Evolutionary conservation across 345 rosid species (phyloP), one percentile per base, ranked within the genome.

Genomic region (Luvunga scandens): DNA sequence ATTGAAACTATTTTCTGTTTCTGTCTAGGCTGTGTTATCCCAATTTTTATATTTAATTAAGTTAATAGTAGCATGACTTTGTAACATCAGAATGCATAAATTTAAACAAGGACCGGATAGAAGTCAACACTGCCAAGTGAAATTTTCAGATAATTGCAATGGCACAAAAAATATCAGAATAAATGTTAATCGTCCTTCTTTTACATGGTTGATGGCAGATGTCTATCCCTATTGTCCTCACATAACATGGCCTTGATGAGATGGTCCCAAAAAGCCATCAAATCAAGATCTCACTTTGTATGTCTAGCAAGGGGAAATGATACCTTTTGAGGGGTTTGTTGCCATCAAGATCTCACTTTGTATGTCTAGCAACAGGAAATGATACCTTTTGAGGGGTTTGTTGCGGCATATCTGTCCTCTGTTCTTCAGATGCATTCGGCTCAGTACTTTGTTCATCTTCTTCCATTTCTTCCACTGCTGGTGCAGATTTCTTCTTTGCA

Each of bases 401-500:
- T 55, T 53, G 90, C 4, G 86, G 87, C 77, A 75, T 72, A 33
- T 84, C 92, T 3, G 88, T 69, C 74, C 85, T 84, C 56, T 84
- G 91, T 79, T 89, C 91, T 55, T 84, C 21, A 53, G 57, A 18
- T 19, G 94, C 78, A 70, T 78, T 84, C 27, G 90, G 90, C 73
- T 94, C 94, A 1, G 73, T 84, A 59, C 75, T 84, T 77, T 88
- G 93, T 77, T 91, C 97, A 39, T 94, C 94, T 30, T 93, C 98
- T 71, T 92, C 98, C 6, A 81, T 88, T 80, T 92, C 98, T 87
- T 94, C 98, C 28, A 82, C 77, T 62, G 89, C 89, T 42, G 85
- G 87, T 10, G 90, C 78, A 19, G 87, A 69, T 39, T 86, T 88
- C 85, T 86, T 94, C 84, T 73, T 89, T 1, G 91, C 93, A 66